Percentiles rank a stretch among this genome's conserved stretches.
phyloP scores from a whole-genome alignment of 169 alveolate species.

The Theileria annulata region DNA sequence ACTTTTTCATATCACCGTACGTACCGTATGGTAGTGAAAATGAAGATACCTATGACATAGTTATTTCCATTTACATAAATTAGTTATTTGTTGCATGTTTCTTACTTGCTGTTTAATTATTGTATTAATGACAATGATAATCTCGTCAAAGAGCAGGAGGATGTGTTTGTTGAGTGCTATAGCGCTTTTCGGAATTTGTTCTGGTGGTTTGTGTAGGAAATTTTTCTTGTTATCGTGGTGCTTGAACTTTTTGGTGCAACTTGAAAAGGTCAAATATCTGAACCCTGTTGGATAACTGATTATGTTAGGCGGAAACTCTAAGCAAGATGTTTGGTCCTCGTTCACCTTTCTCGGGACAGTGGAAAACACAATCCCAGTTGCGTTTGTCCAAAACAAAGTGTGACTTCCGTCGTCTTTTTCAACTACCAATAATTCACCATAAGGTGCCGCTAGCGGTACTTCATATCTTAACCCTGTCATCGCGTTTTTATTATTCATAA shows the following conservation, averaged over 20 bases:
- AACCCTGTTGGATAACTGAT: conserved; percentile 47
- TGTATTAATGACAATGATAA: conserved; percentile 46
- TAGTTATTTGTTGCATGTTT: neutral
- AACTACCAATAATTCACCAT: conserved; percentile 44
- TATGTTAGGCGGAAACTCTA: conserved; percentile 33
- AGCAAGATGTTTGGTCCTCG: conserved; percentile 34
- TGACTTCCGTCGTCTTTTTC: conserved; percentile 66
- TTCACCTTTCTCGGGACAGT: conserved; percentile 35
- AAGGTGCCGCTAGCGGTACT: conserved; percentile 64
- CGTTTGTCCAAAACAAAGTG: conserved; percentile 61
- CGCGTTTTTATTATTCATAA: neutral
- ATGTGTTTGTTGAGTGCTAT: conserved; percentile 43
- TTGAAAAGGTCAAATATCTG: conserved; percentile 35
- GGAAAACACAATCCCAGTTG: conserved; percentile 53
- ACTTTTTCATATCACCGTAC: conserved; percentile 47
- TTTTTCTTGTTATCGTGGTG: conserved; percentile 29
- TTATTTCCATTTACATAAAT: neutral
- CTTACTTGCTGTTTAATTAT: conserved; percentile 48
- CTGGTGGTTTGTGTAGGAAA: conserved; percentile 52
- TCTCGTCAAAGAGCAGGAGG: conserved; percentile 60
- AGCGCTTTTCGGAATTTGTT: conserved; percentile 46
- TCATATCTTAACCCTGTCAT: conserved; percentile 29
- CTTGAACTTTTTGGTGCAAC: conserved; percentile 29
- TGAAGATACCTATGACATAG: conserved; percentile 32
- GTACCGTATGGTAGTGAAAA: conserved; percentile 48